Base-by-base conservation (phyloP, 495 filamentous ascomycete genomes). In the Talaromyces liani region DNA sequence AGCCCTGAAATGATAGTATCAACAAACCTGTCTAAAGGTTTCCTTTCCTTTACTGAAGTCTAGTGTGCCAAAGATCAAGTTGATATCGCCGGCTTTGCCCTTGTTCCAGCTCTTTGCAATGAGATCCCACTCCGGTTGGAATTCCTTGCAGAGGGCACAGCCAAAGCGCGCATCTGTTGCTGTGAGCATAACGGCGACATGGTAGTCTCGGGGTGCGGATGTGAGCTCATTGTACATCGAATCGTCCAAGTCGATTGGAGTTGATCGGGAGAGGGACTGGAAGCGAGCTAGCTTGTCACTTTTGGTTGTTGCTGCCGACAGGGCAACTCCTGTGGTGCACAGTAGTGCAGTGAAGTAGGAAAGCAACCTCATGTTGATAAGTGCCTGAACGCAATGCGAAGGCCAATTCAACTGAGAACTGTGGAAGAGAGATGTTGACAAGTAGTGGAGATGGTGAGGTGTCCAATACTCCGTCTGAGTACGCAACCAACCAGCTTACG, bases 111-210 rank as follows among this genome's bases (percentile, higher is more conserved):
- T 95, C 71, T 84, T 89, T 16, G 85, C 83, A 34, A 99, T 82
- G 24, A 99, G 73, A 25, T 96, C 90, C 88, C 92, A 99, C 76
- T 99, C 95, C 1, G 94, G 89, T 70, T 94, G 87, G 75, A 98
- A 97, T 61, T 95, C 90, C 39, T 85, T 84, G 72, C 94, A 99
- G 55, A 97, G 80, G 60, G 86, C 75, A 72, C 94, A 99, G 29
- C 91, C 91, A 77, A 88, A 97, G 24, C 91, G 85, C 45, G 88
- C 70, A 68, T 97, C 92, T 65, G 91, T 74, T 59, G 94, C 94
- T 9, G 95, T 99, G 60, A 99, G 79, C 34, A 98, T 84, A 2
- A 98, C 85, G 7, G 85, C 89, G 14, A 88, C 83, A 36, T 88
- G 85, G 72, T 97, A 95, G 73, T 98, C 89, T 60, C 94, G 85